Percentiles rank a stretch among this genome's conserved stretches.
Evolutionary conservation across 352 stramenopile genomes (phyloP).

Genomic region (Globisporangium heterothallicum): DNA sequence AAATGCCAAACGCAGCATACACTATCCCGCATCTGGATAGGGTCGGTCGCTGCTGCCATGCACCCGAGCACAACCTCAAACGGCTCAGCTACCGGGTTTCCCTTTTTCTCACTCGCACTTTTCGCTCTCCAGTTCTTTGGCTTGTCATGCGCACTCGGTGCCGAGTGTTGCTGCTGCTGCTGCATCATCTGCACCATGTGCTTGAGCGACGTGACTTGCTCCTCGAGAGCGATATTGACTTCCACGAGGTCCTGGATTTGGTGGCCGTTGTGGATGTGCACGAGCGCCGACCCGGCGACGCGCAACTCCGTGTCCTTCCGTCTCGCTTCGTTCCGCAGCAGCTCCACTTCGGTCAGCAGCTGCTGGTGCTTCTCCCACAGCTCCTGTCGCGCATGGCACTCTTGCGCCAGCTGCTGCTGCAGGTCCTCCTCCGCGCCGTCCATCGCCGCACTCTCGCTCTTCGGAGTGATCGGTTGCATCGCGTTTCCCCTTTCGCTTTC

Average conservation of each 20-base stretch:
- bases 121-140: neutral
- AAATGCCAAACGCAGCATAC: neutral
- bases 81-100: neutral
- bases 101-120: slow-evolving; percentile 1
- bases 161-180: neutral
- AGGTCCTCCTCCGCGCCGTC: neutral
- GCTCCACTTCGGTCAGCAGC: slow-evolving; percentile 27
- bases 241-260: slow-evolving; percentile 40
- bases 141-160: neutral
- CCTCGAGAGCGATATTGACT: slow-evolving; percentile 36
- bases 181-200: slow-evolving; percentile 22
- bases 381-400: neutral
- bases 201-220: slow-evolving; percentile 46
- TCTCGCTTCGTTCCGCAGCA: slow-evolving; percentile 21
- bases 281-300: slow-evolving; percentile 13
- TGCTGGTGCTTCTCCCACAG: slow-evolving; percentile 2
- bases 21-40: neutral
- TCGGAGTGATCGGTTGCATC: neutral
- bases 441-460: neutral
- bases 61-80: slow-evolving; percentile 2
- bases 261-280: slow-evolving; percentile 15
- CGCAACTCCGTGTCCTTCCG: slow-evolving; percentile 23
- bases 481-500: slow-evolving; percentile 2
- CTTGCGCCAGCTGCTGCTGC: neutral
- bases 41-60: slow-evolving; percentile 1